Percentiles rank a stretch among this genome's conserved stretches.
Evolutionary conservation across 805 yeast species (phyloP).

Genomic region (Kodamaea nitidulidarum): DNA sequence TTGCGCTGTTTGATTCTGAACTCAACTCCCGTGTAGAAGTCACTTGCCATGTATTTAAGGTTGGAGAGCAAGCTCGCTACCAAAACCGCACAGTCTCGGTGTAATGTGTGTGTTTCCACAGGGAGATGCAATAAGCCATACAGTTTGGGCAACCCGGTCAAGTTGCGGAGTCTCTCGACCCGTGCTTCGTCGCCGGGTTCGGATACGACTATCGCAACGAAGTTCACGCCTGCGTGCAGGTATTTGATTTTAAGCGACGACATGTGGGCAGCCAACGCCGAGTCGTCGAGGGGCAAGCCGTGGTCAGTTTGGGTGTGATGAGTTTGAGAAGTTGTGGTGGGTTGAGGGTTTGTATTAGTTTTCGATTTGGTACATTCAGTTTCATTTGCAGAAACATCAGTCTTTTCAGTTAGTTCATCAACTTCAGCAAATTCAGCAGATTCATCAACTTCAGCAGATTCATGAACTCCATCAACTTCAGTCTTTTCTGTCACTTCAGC

Average conservation of each 20-base stretch:
- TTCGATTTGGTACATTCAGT: no score
- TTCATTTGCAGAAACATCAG: no score
- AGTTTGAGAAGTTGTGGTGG: no score
- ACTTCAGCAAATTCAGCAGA: no score
- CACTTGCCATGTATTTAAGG: constrained; percentile 25
- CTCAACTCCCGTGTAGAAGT: constrained; percentile 33
- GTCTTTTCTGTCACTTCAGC: no score
- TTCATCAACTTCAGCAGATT: no score
- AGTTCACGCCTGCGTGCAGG: constrained; percentile 13
- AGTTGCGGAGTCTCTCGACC: constrained; percentile 22
- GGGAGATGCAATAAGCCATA: constrained; percentile 29
- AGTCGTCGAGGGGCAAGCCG: no score
- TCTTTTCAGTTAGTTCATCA: no score
- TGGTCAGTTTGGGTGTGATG: no score
- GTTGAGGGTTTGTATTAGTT: no score
- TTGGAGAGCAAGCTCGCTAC: constrained; percentile 28
- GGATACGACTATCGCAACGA: constrained; percentile 23
- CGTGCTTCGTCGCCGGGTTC: constrained; percentile 17
- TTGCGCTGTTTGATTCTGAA: constrained; percentile 29
- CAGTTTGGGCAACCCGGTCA: constrained; percentile 27
- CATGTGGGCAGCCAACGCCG: constrained; percentile 14
- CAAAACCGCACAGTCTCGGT: constrained; percentile 29
- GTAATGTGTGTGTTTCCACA: constrained; percentile 11
- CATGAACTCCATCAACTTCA: no score
- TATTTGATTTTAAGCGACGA: constrained; percentile 14